Percentiles rank a stretch among this genome's conserved stretches.
phyloP scores from a whole-genome alignment of 1,139 yeast genomes.

The Zygoascus sp. region DNA sequence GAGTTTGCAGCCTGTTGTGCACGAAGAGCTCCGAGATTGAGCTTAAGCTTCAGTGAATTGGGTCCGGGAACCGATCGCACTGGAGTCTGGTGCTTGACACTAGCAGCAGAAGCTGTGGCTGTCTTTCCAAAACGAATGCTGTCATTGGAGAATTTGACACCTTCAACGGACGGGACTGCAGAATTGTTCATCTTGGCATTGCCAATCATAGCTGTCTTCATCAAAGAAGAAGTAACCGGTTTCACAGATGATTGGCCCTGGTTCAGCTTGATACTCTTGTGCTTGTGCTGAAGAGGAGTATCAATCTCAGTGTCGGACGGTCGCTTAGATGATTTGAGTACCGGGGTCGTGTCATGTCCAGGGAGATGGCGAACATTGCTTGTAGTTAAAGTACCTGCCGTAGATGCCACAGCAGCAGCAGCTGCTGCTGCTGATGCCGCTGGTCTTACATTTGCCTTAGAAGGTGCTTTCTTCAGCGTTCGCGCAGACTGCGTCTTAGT shows the following conservation, averaged over 20 bases:
- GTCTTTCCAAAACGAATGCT: conserved; percentile 30
- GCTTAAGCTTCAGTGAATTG: conserved; percentile 17
- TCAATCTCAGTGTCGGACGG: conserved; percentile 17
- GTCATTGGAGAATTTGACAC: conserved; percentile 36
- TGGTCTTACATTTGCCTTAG: too few relatives aligned
- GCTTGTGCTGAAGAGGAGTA: conserved; percentile 15
- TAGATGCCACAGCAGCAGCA: not conserved
- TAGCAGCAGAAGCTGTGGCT: conserved; percentile 12
- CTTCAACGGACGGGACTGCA: conserved; percentile 31
- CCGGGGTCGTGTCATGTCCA: not conserved
- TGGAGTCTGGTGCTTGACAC: conserved; percentile 12
- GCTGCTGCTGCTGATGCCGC: too few relatives aligned
- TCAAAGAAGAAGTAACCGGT: conserved; percentile 22
- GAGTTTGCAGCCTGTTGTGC: conserved; percentile 17
- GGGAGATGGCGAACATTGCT: not conserved
- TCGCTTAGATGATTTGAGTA: conserved; percentile 10
- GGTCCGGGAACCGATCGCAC: conserved; percentile 13
- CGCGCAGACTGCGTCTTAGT: not conserved
- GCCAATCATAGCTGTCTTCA: conserved; percentile 36
- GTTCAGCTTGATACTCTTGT: not conserved
- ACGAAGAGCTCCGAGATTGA: conserved; percentile 11
- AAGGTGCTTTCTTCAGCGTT: not conserved
- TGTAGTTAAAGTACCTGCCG: not conserved
- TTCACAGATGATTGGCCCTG: not conserved
- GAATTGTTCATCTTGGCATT: conserved; percentile 30